These are phyloP conservation scores for Akanthomyces lecanii DNA, from an alignment of 2,329 filamentous ascomycete genomes.

Conservation along the genomic window DNA sequence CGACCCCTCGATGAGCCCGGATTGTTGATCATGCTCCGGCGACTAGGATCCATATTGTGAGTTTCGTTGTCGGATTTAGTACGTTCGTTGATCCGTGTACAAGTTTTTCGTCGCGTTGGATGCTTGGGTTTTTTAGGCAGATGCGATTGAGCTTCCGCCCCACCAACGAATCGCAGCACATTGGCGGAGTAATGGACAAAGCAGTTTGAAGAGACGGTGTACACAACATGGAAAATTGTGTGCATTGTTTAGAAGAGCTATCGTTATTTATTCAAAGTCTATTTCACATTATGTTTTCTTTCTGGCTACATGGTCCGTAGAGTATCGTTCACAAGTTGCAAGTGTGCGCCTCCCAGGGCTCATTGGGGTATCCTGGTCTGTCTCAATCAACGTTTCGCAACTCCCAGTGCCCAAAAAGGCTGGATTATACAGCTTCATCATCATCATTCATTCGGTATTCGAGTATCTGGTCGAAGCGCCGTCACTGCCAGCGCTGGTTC, in stretches of 20 bases:
- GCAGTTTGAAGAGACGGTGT: not conserved
- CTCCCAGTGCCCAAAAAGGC: not conserved
- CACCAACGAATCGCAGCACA: not conserved
- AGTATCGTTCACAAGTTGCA: not conserved
- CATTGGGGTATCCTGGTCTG: not conserved
- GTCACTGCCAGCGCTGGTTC: constrained; percentile 8
- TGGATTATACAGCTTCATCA: not conserved
- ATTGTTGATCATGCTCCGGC: constrained; percentile 47
- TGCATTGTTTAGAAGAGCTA: not conserved
- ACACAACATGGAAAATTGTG: not conserved
- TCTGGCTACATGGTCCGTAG: not conserved
- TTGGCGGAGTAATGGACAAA: too few species aligned
- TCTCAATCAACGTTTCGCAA: not conserved
- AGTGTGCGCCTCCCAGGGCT: not conserved
- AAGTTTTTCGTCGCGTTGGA: too few species aligned
- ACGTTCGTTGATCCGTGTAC: not conserved
- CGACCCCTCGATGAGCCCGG: constrained; percentile 38
- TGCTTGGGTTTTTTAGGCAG: constrained; percentile 5
- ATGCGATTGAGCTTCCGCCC: constrained; percentile 9
- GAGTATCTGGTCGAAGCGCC: not conserved
- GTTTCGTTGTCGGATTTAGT: not conserved
- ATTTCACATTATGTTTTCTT: not conserved
- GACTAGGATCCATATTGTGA: constrained; percentile 48
- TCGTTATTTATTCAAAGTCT: not conserved
- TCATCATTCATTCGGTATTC: not conserved